Evolutionary conservation across 2,329 filamentous ascomycete genomes (phyloP).

Genomic region (Colletotrichum navitas): DNA sequence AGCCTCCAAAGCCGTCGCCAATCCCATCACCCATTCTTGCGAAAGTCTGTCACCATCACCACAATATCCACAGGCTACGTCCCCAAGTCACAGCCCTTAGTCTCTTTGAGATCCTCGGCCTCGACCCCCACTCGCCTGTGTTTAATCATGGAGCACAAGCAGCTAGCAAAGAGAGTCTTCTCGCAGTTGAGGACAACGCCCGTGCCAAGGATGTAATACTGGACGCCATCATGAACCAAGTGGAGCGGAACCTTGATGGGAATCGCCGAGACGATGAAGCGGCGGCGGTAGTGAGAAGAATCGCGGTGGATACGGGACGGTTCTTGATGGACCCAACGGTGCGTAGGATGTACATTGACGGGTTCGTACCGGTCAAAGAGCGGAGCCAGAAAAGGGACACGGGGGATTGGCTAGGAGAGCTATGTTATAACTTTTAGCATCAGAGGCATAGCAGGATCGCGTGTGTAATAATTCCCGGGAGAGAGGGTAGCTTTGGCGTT

Average conservation of each 20-base stretch:
- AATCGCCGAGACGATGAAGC: neutral
- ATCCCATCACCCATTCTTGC: neutral
- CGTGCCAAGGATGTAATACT: neutral
- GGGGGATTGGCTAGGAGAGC: neutral
- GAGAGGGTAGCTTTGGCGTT: too few relatives aligned
- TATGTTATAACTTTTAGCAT: slow-evolving; percentile 11
- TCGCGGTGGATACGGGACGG: neutral
- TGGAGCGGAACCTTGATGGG: neutral
- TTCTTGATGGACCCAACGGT: neutral
- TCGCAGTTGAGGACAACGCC: neutral
- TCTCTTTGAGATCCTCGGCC: slow-evolving; percentile 8
- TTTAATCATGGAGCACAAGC: neutral
- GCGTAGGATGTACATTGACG: slow-evolving; percentile 8
- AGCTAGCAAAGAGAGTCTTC: neutral
- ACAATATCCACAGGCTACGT: neutral
- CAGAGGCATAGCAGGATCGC: too few relatives aligned
- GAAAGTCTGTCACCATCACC: neutral
- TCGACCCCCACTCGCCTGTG: neutral
- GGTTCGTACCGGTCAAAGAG: slow-evolving; percentile 14
- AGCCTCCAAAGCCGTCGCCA: neutral
- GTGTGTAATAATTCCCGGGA: too few relatives aligned
- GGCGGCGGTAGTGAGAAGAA: neutral
- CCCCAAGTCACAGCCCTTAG: neutral
- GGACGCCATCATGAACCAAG: neutral
- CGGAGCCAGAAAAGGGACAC: neutral